Evolutionary conservation across 768 basidiomycete genomes (phyloP).

Genomic region (Mycena venus): DNA sequence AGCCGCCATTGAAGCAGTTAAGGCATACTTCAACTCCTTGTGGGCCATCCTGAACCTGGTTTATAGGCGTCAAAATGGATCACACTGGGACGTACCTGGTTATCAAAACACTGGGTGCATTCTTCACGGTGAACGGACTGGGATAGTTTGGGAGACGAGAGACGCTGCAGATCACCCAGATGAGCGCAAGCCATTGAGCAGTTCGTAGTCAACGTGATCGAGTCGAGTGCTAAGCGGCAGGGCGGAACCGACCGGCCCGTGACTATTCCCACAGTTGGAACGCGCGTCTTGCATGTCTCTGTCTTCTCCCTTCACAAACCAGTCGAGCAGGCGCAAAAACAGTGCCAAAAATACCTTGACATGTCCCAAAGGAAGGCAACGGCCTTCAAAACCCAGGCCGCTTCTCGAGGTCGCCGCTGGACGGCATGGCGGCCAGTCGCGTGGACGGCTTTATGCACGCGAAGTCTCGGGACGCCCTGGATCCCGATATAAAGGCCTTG

Average conservation of each 20-base stretch:
- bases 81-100: constrained; percentile 68
- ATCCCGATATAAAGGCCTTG: neutral
- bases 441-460: neutral
- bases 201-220: neutral
- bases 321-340: no score
- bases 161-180: constrained; percentile 58
- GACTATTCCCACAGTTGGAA: neutral
- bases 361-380: no score
- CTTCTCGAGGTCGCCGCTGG: neutral
- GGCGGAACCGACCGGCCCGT: neutral
- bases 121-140: constrained; percentile 91
- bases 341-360: no score
- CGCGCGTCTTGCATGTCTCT: no score
- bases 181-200: constrained; percentile 65
- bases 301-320: neutral
- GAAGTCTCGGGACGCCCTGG: neutral
- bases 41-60: constrained; percentile 68
- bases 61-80: neutral
- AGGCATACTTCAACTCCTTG: constrained; percentile 92
- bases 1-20: constrained; percentile 94
- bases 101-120: constrained; percentile 97
- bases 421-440: neutral
- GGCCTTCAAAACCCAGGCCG: no score
- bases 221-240: constrained; percentile 1
- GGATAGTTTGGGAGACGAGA: constrained; percentile 71